Evolutionary conservation across 2,329 filamentous ascomycete genomes (phyloP).

Genomic region (Hymenoscyphus occultus): DNA sequence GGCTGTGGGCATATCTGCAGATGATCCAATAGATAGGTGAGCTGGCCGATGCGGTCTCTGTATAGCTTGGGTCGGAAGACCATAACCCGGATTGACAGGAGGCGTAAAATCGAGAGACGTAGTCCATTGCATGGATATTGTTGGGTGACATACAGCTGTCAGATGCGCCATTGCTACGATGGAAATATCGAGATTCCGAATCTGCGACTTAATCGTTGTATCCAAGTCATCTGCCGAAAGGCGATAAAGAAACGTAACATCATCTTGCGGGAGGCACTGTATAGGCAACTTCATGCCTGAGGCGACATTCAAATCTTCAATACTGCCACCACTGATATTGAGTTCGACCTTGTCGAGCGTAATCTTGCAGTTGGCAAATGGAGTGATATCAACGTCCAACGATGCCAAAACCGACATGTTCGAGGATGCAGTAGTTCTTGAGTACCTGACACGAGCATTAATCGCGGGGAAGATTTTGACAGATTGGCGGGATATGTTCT

Average conservation of each 20-base stretch:
- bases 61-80: constrained; percentile 54
- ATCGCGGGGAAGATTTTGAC: constrained; percentile 66
- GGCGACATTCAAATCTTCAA: constrained; percentile 54
- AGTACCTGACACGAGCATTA: constrained; percentile 71
- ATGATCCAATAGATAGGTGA: constrained; percentile 60
- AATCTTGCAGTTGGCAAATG: constrained; percentile 66
- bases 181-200: constrained; percentile 55
- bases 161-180: constrained; percentile 59
- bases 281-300: constrained; percentile 54
- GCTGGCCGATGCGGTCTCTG: constrained; percentile 60
- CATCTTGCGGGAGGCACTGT: constrained; percentile 67
- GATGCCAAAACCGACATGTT: constrained; percentile 64
- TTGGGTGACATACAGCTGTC: constrained; percentile 56
- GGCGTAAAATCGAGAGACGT: constrained; percentile 67
- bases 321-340: constrained; percentile 53
- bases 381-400: constrained; percentile 71
- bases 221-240: constrained; percentile 47
- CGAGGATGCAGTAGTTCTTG: constrained; percentile 55
- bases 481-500: constrained; percentile 59
- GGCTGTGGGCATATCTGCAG: constrained; percentile 51
- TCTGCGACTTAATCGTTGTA: constrained; percentile 43
- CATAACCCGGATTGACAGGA: constrained; percentile 62
- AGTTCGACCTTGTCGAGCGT: constrained; percentile 58
- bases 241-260: constrained; percentile 71
- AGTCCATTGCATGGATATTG: constrained; percentile 64